Evolutionary conservation across 2,329 filamentous ascomycete genomes (phyloP), one percentile per base, ranked within the genome.

Genomic region (Cytospora leucostoma): DNA sequence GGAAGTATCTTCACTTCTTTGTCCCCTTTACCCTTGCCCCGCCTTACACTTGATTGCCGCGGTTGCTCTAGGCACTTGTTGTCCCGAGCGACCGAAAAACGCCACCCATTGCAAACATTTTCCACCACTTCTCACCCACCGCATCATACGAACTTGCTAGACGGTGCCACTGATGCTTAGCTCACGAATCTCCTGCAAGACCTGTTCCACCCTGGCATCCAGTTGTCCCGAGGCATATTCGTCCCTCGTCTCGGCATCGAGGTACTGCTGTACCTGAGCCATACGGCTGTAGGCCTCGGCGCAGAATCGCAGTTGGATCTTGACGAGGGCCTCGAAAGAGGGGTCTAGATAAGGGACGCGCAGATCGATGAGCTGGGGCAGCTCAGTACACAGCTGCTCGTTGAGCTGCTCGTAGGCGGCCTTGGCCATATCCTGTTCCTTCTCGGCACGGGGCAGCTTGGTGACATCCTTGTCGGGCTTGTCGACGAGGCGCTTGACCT

Each of bases 391-490:
- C 59, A 99, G 85, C 76, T 98, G 96, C 72, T 98, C 93, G 78
- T 99, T 99, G 70, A 99, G 83, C 78, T 96, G 92, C 75, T 99
- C 95, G 80, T 99, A 99, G 11, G 92, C 91, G 62, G 87, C 87
- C 77, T 91, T 94, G 68, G 94, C 92, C 85, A 97, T 92, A 70
- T 98, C 93, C 75, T 93, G 88, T 78, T 99, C 96, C 82, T 96
- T 96, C 76, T 99, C 95, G 32, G 94, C 92, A 62, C 94, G 91
- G 1, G 96, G 95, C 61, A 99, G 87, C 80, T 98, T 99, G 59
- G 92, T 94, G 15, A 93, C 92, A 74, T 99, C 95, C 82, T 99
- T 99, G 82, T 99, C 95, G 54, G 95, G 95, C 82, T 99, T 98
- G 78, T 99, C 96, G 59, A 92, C 92, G 47, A 99, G 87, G 76